Evolutionary conservation across 148 eudicot genomes (phyloP), one percentile per base, ranked within the genome.

Genomic region (Fagopyrum homotropicum): DNA sequence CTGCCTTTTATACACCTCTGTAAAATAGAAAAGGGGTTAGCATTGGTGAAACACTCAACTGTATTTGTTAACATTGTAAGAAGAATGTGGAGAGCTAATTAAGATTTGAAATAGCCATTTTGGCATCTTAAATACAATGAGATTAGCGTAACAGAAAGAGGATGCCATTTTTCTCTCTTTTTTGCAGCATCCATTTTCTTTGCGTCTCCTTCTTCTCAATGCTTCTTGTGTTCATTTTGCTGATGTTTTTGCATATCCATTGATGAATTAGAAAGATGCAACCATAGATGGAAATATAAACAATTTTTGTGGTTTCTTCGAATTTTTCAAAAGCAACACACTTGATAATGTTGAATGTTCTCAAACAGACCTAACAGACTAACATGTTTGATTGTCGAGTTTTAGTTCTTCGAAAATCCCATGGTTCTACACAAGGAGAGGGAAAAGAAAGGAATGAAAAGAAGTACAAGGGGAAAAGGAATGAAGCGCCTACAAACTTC

Each of bases 311-410:
- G 45, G 10, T 16, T 63, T 35, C 45, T 63, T 63, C 44, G 12
- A 44, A 63, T 63, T 26, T 30, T 63, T 63, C 69, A 63, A 63
- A 44, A 63, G 45, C 45, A 63, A 14, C 69, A 63, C 40, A 63
- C 44, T 45, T 9, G 35, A 4, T 26, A 63, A 63, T 63, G 69
- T 63, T 30, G 35, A 63, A 63, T 63, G 69, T 63, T 30, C 10
- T 29, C 45, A 29, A 63, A 63, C 30, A 29, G n/a, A 11, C 69
- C 45, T 29, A 63, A 29, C 5, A 19, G 19, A 4, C 63, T 57
- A 57, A 57, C 63, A 57, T 4, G 10, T 29, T 29, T 30, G 35
- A 30, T 30, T 30, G 2, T 2, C 35, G 35, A 30, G 35, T 30
- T 30, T 30, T 30, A 2, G 35, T 30, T 30, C 35, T 30, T 30